phyloP scores from a whole-genome alignment of 805 yeast species.

The Metschnikowia proteae region DNA sequence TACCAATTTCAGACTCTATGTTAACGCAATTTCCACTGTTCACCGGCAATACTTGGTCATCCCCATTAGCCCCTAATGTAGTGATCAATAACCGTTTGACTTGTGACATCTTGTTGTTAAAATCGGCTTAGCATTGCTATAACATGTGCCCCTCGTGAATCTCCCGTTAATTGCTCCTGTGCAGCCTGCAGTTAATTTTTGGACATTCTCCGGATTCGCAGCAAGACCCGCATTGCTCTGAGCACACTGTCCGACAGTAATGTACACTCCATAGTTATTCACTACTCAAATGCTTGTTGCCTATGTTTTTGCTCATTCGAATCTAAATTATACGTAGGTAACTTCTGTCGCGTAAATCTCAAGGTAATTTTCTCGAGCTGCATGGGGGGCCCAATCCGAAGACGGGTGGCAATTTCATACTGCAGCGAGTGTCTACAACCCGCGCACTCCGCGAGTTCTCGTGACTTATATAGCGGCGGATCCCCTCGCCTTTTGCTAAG shows the following conservation, averaged over 20 bases:
- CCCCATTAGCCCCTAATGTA: constrained; percentile 26
- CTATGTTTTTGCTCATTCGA: not conserved
- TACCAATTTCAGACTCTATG: constrained; percentile 38
- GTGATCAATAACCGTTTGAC: constrained; percentile 32
- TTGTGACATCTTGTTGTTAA: not conserved
- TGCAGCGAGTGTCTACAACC: constrained; percentile 13
- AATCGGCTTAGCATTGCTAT: not conserved
- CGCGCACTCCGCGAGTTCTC: constrained; percentile 7
- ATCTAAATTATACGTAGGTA: not conserved
- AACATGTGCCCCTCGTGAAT: not conserved
- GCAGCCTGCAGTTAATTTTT: not conserved
- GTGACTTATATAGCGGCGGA: constrained; percentile 1
- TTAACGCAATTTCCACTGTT: constrained; percentile 37
- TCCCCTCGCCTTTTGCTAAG: constrained; percentile 3
- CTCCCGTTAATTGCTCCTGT: constrained; percentile 2
- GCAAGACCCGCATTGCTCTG: not conserved
- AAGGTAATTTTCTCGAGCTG: not conserved
- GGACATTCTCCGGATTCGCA: constrained; percentile 9
- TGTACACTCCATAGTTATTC: not conserved
- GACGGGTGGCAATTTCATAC: constrained; percentile 4
- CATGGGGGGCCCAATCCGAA: not conserved
- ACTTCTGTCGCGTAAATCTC: not conserved
- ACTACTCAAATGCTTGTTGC: not conserved
- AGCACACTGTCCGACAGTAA: not conserved
- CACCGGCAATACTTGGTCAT: constrained; percentile 37